A percentile compares a stretch with the other conserved stretches of the same genome.
These are phyloP conservation scores for Podospora comata DNA, from an alignment of 495 filamentous ascomycete species.

Conservation along the genomic window DNA sequence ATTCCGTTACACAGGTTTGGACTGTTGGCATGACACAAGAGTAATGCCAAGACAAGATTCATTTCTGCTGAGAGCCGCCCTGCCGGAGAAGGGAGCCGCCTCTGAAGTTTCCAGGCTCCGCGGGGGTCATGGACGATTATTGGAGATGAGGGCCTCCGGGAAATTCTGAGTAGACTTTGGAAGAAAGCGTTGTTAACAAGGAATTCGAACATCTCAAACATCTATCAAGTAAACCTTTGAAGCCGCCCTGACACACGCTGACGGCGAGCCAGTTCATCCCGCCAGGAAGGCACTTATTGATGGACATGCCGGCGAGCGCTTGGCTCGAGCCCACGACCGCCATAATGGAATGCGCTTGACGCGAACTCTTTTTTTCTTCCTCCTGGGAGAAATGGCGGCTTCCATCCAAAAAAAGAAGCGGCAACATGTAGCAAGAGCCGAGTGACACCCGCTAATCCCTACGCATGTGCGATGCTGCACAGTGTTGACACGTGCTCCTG, in stretches of 20 bases:
- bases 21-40: neutral
- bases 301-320: constrained; percentile 1
- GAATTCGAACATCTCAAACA: too few relatives aligned
- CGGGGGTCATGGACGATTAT: too few relatives aligned
- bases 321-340: neutral
- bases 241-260: too few relatives aligned
- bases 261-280: too few relatives aligned
- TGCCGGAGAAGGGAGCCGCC: neutral
- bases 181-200: too few relatives aligned
- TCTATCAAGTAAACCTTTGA: too few relatives aligned
- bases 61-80: neutral
- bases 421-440: neutral
- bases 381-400: too few relatives aligned
- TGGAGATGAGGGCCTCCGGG: too few relatives aligned
- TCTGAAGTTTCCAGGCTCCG: too few relatives aligned
- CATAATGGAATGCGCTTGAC: neutral
- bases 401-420: neutral
- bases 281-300: neutral
- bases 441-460: neutral
- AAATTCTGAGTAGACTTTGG: too few relatives aligned
- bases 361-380: neutral
- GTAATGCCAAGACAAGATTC: neutral
- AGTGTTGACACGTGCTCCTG: neutral
- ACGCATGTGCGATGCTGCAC: neutral
- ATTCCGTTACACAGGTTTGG: neutral